Evolutionary conservation across 768 basidiomycete genomes (phyloP).

Genomic region (Boletales sp.): DNA sequence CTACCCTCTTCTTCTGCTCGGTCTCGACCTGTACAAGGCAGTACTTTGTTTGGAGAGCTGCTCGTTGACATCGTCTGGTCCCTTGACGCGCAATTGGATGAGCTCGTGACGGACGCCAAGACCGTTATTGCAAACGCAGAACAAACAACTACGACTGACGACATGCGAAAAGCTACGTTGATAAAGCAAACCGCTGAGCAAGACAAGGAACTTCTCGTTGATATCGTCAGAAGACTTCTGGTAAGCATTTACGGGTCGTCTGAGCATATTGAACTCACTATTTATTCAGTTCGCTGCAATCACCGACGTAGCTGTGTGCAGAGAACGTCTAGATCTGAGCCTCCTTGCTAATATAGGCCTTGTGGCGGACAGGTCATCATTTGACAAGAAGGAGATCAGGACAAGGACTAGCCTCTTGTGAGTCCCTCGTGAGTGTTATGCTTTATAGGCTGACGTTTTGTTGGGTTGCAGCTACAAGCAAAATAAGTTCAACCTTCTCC

Average conservation of each 20-base stretch:
- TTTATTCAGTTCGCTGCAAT: constrained; percentile 51
- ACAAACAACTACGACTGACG: constrained; percentile 19
- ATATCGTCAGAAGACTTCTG: constrained; percentile 58
- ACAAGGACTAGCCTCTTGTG: constrained; percentile 80
- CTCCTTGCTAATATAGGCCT: constrained; percentile 63
- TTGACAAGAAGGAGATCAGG: constrained; percentile 79
- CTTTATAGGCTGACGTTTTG: background rate
- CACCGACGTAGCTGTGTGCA: constrained; percentile 56
- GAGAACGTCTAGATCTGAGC: constrained; percentile 70
- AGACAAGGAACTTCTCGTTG: constrained; percentile 59
- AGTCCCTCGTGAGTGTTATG: constrained; percentile 28
- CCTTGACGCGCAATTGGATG: constrained; percentile 73
- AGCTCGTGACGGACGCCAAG: constrained; percentile 57
- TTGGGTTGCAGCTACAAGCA: constrained; percentile 78
- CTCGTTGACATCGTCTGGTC: constrained; percentile 83
- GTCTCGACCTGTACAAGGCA: constrained; percentile 37
- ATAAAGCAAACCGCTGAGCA: constrained; percentile 52
- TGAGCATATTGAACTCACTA: background rate
- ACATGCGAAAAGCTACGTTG: constrained; percentile 33
- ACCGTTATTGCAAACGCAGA: constrained; percentile 34
- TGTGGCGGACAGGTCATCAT: constrained; percentile 58
- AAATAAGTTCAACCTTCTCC: constrained; percentile 95
- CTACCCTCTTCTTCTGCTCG: constrained; percentile 64
- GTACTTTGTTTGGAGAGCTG: constrained; percentile 56
- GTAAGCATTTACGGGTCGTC: constrained; percentile 32